These are phyloP conservation scores for Fusarium sp. DNA, from an alignment of 2,329 filamentous ascomycete genomes.

Conservation along the genomic window DNA sequence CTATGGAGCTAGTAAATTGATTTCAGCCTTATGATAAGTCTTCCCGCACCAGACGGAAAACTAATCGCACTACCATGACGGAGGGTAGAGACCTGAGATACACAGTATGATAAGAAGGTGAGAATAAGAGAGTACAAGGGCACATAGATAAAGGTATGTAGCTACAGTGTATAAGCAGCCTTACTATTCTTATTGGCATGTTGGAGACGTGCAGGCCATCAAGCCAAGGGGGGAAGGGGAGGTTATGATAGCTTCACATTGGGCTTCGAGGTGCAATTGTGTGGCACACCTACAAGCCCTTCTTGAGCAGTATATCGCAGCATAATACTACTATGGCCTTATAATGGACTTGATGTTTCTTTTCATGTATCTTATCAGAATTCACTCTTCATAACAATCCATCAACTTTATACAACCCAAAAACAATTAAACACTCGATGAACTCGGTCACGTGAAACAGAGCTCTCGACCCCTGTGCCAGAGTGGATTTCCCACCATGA, in stretches of 20 bases:
- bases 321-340: not conserved
- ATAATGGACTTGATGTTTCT: not conserved
- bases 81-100: not conserved
- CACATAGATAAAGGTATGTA: not conserved
- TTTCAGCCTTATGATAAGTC: conserved; percentile 5
- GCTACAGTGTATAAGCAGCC: not conserved
- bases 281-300: not conserved
- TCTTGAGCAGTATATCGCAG: not conserved
- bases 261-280: not conserved
- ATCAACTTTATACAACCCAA: not conserved
- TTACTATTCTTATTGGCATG: not conserved
- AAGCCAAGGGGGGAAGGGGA: not conserved
- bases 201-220: not conserved
- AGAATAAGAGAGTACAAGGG: not conserved
- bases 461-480: not conserved
- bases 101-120: not conserved
- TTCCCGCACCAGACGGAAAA: not conserved
- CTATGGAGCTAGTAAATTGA: conserved; percentile 11
- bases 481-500: not conserved
- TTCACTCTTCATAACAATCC: not conserved
- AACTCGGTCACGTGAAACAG: not conserved
- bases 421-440: not conserved
- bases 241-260: not conserved
- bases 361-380: not conserved
- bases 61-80: not conserved